A percentile compares a stretch with the other conserved stretches of the same genome.
These are phyloP conservation scores for Ophiostoma himal-ulmi DNA, from an alignment of 2,329 filamentous ascomycete species.

Conservation along the genomic window DNA sequence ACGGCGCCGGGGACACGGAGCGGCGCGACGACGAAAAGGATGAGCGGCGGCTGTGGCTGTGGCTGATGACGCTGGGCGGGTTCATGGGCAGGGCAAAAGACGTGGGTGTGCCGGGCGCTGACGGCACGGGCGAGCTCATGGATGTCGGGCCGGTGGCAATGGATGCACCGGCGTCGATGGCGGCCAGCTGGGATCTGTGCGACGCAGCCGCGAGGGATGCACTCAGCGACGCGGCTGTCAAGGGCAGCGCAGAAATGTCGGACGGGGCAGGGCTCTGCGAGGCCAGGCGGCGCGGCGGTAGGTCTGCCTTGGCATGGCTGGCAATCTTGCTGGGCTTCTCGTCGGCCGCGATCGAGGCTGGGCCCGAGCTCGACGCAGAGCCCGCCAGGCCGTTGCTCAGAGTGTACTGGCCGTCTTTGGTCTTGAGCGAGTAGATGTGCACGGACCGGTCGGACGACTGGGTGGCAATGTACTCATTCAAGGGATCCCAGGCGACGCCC, in stretches of 20 bases:
- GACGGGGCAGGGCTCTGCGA: slow-evolving; percentile 88
- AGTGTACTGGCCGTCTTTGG: slow-evolving; percentile 92
- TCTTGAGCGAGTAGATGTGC: slow-evolving; percentile 93
- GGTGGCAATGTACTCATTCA: slow-evolving; percentile 96
- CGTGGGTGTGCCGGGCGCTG: slow-evolving; percentile 87
- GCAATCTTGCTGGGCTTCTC: slow-evolving; percentile 13
- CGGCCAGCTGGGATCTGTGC: slow-evolving; percentile 58
- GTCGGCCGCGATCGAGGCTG: slow-evolving; percentile 42
- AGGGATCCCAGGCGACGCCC: slow-evolving; percentile 94
- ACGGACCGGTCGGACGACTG: slow-evolving; percentile 97
- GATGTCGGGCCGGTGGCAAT: slow-evolving; percentile 37
- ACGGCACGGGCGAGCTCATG: slow-evolving; percentile 73
- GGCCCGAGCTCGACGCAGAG: slow-evolving; percentile 23
- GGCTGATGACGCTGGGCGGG: slow-evolving; percentile 78
- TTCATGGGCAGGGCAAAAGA: slow-evolving; percentile 92
- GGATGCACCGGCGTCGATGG: slow-evolving; percentile 44
- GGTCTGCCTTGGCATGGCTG: slow-evolving; percentile 54
- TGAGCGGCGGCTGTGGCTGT: slow-evolving; percentile 88
- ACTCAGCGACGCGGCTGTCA: slow-evolving; percentile 10
- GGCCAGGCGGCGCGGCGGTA: slow-evolving; percentile 84
- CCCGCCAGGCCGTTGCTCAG: slow-evolving; percentile 37
- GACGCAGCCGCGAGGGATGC: slow-evolving; percentile 5
- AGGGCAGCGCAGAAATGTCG: slow-evolving; percentile 47
- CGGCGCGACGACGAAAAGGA: slow-evolving; percentile 82
- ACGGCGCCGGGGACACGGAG: slow-evolving; percentile 88